Evolutionary conservation across 2,329 filamentous ascomycete species (phyloP).

Genomic region (Bipolaris cookei): DNA sequence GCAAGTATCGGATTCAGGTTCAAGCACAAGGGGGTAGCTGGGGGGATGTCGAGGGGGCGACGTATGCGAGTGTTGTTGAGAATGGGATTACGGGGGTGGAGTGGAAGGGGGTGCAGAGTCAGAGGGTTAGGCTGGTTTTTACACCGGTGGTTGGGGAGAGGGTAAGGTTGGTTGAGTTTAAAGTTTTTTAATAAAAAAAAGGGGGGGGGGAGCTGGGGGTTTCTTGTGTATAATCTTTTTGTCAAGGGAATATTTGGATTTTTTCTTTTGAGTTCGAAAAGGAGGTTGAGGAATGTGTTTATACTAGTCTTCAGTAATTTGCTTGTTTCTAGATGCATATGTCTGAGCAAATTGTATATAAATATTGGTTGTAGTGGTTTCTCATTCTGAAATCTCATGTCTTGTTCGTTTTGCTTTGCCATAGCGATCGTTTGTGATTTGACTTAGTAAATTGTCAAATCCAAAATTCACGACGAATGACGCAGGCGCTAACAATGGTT

Average conservation of each 20-base stretch:
- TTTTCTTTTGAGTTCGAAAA: neutral
- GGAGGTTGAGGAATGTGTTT: too few relatives aligned
- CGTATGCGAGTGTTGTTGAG: conserved; percentile 34
- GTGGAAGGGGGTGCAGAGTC: conserved; percentile 37
- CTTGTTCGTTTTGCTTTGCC: too few relatives aligned
- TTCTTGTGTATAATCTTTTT: neutral
- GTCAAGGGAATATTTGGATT: neutral
- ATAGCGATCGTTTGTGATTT: too few relatives aligned
- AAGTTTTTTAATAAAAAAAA: conserved; percentile 37
- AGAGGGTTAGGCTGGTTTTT: conserved; percentile 43
- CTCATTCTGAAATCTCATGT: too few relatives aligned
- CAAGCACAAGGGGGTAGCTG: conserved; percentile 29
- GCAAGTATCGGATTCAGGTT: conserved; percentile 40
- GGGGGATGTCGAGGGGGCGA: conserved; percentile 34
- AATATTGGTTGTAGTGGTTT: too few relatives aligned
- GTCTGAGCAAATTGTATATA: too few relatives aligned
- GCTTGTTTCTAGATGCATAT: too few relatives aligned
- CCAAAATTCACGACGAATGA: too few relatives aligned
- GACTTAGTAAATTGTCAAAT: too few relatives aligned
- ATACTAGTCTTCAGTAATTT: too few relatives aligned
- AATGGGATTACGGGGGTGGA: conserved; percentile 49
- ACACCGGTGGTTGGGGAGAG: conserved; percentile 40
- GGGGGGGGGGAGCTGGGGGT: too few relatives aligned
- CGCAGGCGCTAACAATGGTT: too few relatives aligned
- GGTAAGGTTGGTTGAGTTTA: conserved; percentile 50